Evolutionary conservation across 139 green algal genomes (phyloP), one percentile per base, ranked within the genome.

Genomic region (Penium margaritaceum): DNA sequence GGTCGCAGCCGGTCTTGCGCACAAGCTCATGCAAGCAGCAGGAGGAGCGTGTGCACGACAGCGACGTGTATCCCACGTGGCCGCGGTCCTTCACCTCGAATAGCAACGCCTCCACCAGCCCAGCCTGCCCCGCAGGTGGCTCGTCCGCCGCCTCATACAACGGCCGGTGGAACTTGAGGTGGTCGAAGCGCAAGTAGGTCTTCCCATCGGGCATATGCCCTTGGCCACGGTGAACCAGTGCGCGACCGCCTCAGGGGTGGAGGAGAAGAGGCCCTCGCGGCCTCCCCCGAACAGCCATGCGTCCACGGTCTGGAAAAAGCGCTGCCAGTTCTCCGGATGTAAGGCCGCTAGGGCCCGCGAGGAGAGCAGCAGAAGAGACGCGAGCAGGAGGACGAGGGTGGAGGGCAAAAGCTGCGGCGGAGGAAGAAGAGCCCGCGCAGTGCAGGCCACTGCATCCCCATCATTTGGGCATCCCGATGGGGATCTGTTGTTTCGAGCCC

Each of bases 81-180:
- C 84, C 77, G 7, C 77, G 72, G 73, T 88, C 84, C 37, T 74
- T 67, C 5, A 88, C 67, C 54, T 90, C 85, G 75, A 90, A 90
- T 2, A 88, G 62, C 5, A 90, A 63, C 15, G 82, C 80, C 55
- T 90, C 73, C n/a, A 88, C 72, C 32, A 85, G 46, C 15, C 83
- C 83, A 27, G 81, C 88, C 41, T 80, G 80, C 21, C 70, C 63
- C 27, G 83, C 75, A 21, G 30, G n/a, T 24, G 61, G 57, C 5
- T 58, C 72, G 74, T 84, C 81, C 69, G 27, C 32, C 14, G 84
- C 84, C 15, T 83, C 69, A 3, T 61, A 54, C 6, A 57, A 37
- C 5, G 82, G 72, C 21, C 84, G 54, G 14, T 75, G 39, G 44
- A 89, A 87, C 39, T 78, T 77, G 14, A 89, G 62, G 46, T 83